phyloP scores from a whole-genome alignment of 148 eudicot genomes.

The Rheum nobile region DNA sequence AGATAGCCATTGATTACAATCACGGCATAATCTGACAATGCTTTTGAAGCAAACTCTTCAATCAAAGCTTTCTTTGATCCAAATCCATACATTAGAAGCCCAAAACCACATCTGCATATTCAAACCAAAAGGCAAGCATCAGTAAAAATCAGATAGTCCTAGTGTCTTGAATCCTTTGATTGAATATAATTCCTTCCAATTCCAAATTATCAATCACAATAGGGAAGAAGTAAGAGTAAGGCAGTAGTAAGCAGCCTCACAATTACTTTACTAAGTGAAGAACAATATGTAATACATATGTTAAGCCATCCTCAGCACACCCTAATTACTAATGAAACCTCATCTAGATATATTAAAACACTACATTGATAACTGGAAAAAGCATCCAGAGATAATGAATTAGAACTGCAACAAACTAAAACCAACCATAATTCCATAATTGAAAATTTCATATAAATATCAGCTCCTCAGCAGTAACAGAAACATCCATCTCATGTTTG shows the following conservation, averaged over 20 bases:
- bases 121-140: neutral
- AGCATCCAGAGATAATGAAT: neutral
- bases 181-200: neutral
- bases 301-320: neutral
- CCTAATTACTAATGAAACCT: neutral
- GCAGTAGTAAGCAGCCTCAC: neutral
- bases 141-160: neutral
- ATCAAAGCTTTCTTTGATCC: conserved; percentile 85
- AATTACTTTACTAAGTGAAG: neutral
- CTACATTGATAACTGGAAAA: neutral
- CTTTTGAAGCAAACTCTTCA: conserved; percentile 86
- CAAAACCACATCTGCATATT: conserved; percentile 61
- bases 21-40: conserved; percentile 55
- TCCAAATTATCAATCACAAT: neutral
- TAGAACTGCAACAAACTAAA: neutral
- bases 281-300: neutral
- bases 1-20: conserved; percentile 87
- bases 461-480: neutral
- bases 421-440: neutral
- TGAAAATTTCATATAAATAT: neutral
- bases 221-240: neutral
- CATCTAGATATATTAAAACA: neutral
- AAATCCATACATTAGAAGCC: conserved; percentile 94
- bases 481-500: too few species aligned
- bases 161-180: neutral